A percentile compares a stretch with the other conserved stretches of the same genome.
These are phyloP conservation scores for Sporothrix curviconia DNA, from an alignment of 2,329 filamentous ascomycete species.

Conservation along the genomic window DNA sequence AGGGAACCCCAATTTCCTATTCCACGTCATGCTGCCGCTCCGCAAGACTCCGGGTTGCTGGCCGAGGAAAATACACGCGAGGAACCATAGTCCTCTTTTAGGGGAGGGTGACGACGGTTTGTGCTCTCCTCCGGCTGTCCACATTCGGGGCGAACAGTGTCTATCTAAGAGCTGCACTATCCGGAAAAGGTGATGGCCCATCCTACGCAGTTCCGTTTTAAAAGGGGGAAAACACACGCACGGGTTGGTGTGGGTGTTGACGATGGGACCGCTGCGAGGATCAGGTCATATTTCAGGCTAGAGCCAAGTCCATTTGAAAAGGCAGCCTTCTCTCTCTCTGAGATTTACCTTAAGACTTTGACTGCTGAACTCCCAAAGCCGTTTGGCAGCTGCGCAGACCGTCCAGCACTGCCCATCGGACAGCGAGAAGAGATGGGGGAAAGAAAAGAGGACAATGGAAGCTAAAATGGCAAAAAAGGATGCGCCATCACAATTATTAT, in stretches of 20 bases:
- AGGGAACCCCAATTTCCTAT: too few relatives aligned
- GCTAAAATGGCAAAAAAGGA: not conserved
- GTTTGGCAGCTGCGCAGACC: not conserved
- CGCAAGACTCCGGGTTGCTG: too few relatives aligned
- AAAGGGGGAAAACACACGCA: not conserved
- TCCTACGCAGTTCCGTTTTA: not conserved
- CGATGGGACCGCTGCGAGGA: not conserved
- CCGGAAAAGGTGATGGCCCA: not conserved
- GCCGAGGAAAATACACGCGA: not conserved
- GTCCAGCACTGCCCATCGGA: not conserved
- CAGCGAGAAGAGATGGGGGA: not conserved
- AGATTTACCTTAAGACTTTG: not conserved
- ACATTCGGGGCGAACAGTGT: not conserved
- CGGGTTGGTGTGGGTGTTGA: not conserved
- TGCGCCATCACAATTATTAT: not conserved
- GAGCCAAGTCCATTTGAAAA: not conserved
- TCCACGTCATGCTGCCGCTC: too few relatives aligned
- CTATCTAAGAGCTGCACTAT: not conserved
- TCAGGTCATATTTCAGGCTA: constrained; percentile 1
- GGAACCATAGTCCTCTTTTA: not conserved
- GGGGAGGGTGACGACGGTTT: not conserved
- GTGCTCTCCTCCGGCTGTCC: not conserved
- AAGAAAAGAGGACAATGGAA: not conserved
- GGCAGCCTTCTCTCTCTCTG: not conserved
- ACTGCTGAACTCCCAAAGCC: not conserved